Evolutionary conservation across 306 rosid genomes (phyloP).

Genomic region (Arachis stenosperma): DNA sequence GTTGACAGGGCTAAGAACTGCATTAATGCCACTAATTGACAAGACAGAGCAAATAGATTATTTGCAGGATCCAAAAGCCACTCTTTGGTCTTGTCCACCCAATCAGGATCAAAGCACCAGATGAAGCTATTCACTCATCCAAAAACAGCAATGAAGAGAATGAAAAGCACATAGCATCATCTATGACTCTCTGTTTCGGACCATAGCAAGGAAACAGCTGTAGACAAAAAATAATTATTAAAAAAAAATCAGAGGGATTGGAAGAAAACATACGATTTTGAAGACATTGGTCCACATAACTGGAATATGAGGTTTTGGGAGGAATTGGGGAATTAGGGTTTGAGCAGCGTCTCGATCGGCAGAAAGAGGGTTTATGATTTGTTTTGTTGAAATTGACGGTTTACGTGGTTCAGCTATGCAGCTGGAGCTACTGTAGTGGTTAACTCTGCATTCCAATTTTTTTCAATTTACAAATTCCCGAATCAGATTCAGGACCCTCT

Average conservation of each 20-base stretch:
- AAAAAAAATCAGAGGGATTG: not conserved
- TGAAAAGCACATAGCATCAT: not conserved
- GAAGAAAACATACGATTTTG: constrained; percentile 48
- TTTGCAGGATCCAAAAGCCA: constrained; percentile 10
- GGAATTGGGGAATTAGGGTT: constrained; percentile 42
- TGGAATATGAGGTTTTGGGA: constrained; percentile 12
- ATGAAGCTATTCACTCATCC: no score
- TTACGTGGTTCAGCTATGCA: no score
- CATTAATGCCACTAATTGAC: constrained; percentile 12
- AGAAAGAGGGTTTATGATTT: no score
- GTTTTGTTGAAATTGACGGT: no score
- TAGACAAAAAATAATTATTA: not conserved
- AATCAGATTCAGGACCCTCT: no score
- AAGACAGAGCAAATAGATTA: constrained; percentile 10
- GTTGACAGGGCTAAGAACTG: constrained; percentile 7
- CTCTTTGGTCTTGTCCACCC: constrained; percentile 15
- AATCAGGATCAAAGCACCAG: constrained; percentile 23
- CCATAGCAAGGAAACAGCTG: not conserved
- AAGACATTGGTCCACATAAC: constrained; percentile 60
- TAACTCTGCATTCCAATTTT: no score
- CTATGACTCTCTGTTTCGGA: constrained; percentile 11
- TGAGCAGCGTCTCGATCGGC: constrained; percentile 25
- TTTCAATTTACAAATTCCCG: no score
- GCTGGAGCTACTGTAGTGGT: no score
- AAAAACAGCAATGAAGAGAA: not conserved